These are phyloP conservation scores for Eleusine coracana DNA, from an alignment of 176 grass and related monocot species.

Conservation along the genomic window DNA sequence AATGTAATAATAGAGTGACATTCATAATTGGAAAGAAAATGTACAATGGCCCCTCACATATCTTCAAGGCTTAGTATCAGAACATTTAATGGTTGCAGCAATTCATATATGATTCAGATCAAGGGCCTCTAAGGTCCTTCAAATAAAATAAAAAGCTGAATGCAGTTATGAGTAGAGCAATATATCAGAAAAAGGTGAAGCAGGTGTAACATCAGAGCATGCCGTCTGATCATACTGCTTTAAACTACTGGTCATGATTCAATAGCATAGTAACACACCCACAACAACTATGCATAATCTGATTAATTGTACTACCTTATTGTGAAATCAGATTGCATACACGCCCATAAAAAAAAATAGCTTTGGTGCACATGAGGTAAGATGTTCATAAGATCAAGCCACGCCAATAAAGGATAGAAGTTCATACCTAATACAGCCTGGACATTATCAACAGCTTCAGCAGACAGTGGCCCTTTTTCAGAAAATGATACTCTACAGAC, in stretches of 20 bases:
- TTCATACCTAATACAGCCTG: slow-evolving; percentile 53
- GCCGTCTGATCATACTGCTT: not conserved
- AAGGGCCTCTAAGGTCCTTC: not conserved
- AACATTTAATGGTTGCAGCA: not conserved
- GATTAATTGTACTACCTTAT: not conserved
- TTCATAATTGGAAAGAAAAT: not conserved
- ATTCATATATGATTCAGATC: not conserved
- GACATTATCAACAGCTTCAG: slow-evolving; percentile 56
- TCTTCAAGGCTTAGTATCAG: not conserved
- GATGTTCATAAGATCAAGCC: not conserved
- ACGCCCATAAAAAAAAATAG: not conserved
- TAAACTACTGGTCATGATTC: not conserved
- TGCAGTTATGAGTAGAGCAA: not conserved
- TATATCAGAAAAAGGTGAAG: not conserved
- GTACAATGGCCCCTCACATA: not conserved
- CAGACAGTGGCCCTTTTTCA: slow-evolving; percentile 54
- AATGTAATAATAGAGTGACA: not conserved
- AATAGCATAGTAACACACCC: not conserved
- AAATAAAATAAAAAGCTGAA: not conserved
- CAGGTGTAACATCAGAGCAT: not conserved
- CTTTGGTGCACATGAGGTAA: not conserved
- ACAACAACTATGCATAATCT: not conserved
- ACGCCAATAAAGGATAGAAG: not conserved
- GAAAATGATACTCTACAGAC: slow-evolving; percentile 60
- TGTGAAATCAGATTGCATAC: not conserved